These are phyloP conservation scores for Prosopis cineraria DNA, from an alignment of 306 rosid species.

Conservation along the genomic window DNA sequence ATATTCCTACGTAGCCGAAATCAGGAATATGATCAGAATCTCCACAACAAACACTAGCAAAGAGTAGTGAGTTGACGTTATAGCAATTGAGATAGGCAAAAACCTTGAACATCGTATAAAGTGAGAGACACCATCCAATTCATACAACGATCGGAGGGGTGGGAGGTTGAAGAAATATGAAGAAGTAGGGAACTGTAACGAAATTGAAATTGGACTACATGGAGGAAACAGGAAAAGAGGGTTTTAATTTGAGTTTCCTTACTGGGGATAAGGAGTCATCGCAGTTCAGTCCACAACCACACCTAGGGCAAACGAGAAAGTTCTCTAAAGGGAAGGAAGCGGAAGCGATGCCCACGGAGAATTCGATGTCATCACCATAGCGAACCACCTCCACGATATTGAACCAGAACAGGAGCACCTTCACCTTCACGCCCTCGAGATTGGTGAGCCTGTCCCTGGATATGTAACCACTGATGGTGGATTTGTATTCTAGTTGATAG, in stretches of 20 bases:
- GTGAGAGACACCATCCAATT: neutral
- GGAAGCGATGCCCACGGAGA: constrained; percentile 79
- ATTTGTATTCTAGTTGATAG: constrained; percentile 60
- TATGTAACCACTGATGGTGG: constrained; percentile 65
- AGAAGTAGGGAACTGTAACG: neutral
- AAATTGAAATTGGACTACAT: constrained; percentile 18
- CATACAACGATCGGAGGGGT: neutral
- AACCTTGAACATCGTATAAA: neutral
- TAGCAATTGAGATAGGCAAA: neutral
- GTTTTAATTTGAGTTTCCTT: constrained; percentile 53
- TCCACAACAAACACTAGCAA: neutral
- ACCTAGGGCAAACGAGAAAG: constrained; percentile 72
- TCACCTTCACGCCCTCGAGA: constrained; percentile 73
- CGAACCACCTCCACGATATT: constrained; percentile 75
- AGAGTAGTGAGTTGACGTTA: neutral
- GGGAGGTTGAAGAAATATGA: neutral
- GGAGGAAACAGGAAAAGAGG: constrained; percentile 49
- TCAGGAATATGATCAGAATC: constrained; percentile 3
- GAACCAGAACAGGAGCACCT: constrained; percentile 76
- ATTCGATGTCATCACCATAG: constrained; percentile 51
- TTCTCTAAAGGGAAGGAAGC: constrained; percentile 71
- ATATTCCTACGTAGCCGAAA: neutral
- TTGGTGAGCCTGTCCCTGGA: constrained; percentile 51
- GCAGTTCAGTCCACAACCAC: constrained; percentile 83
- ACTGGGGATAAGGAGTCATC: constrained; percentile 35